A percentile compares a stretch with the other conserved stretches of the same genome.
Conservation (phyloP, 371 early-diverging fungal species). For the Chytridium lagenaria region DNA sequence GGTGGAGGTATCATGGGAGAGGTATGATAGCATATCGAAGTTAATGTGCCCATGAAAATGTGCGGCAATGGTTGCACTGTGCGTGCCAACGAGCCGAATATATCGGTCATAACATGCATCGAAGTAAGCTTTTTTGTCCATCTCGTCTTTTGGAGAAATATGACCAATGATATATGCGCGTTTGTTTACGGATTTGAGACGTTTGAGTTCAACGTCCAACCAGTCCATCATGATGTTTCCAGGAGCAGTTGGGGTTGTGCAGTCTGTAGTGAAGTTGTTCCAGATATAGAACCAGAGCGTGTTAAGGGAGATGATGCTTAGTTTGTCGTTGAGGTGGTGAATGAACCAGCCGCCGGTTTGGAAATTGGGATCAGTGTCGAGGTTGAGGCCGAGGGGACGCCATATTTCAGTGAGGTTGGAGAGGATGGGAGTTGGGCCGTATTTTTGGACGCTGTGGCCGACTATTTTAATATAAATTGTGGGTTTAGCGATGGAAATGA, state of each 20-base stretch:
- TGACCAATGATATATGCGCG: slow-evolving; percentile 76
- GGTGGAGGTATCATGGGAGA: slow-evolving; percentile 40
- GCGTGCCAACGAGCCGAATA: slow-evolving; percentile 61
- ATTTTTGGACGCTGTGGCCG: slow-evolving; percentile 70
- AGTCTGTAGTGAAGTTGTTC: slow-evolving; percentile 73
- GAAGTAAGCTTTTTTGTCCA: slow-evolving; percentile 62
- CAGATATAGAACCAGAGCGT: slow-evolving; percentile 74
- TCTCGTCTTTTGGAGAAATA: slow-evolving; percentile 65
- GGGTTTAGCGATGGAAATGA: background rate
- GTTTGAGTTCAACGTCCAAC: slow-evolving; percentile 64
- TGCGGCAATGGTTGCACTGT: slow-evolving; percentile 69
- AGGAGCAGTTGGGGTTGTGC: slow-evolving; percentile 59
- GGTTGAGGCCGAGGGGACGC: slow-evolving; percentile 37
- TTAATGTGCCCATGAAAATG: slow-evolving; percentile 85
- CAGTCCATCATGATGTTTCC: slow-evolving; percentile 74
- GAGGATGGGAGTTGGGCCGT: slow-evolving; percentile 48
- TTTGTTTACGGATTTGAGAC: slow-evolving; percentile 41
- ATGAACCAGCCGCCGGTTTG: slow-evolving; percentile 73
- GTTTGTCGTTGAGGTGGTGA: slow-evolving; percentile 54
- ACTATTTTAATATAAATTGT: slow-evolving; percentile 9
- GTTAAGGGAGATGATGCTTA: slow-evolving; percentile 67
- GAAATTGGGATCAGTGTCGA: slow-evolving; percentile 67
- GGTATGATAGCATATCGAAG: slow-evolving; percentile 75
- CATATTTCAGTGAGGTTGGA: slow-evolving; percentile 64
- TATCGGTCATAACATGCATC: slow-evolving; percentile 67